Evolutionary conservation across 148 eudicot species (phyloP), one percentile per base, ranked within the genome.

Genomic region (Rhododendron williamsianum): DNA sequence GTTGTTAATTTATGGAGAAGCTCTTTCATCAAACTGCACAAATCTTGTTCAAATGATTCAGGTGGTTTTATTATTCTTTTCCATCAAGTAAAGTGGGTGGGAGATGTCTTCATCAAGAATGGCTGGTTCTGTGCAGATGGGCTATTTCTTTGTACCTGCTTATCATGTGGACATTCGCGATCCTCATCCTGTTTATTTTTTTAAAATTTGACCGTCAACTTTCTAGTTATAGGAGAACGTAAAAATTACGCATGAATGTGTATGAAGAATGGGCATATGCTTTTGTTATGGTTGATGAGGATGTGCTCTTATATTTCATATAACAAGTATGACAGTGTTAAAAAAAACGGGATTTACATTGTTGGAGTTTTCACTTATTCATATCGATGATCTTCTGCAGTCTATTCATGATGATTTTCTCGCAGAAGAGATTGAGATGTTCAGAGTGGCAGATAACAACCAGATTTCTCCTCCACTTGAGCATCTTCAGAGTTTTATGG

Each of bases 11-110:
- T 97, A 97, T 84, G 92, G 81, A 69, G 95, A 94, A 89, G 94
- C 98, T 60, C 87, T 95, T 67, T 92, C 98, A 48, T 94, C 99
- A 86, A 88, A 86, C 84, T 94, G 95, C 90, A 87, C 84, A 60
- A 89, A 52, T 83, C 94, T 97, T 89, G 93, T 92, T 89, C 93
- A 90, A 89, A 86, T 95, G 90, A 91, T 97, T 86, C 98, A 97
- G 99, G 99, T 97, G 89, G 78, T 46, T 81, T 60, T 86, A 84
- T 86, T 60, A 36, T 83, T 88, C 85, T 84, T 83, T 72, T 84
- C 63, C 73, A 8, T 80, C 83, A 87, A 71, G n/a, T 86, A 56
- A 48, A 54, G 25, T 84, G 80, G 83, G 45, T 77, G 71, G 67
- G 80, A 76, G 58, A 6, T 45, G 69, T 82, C 36, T 76, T 71